Evolutionary conservation across 75 land plant genomes (phyloP), one percentile per base, ranked within the genome.

Genomic region (Selaginella moellendorffii): DNA sequence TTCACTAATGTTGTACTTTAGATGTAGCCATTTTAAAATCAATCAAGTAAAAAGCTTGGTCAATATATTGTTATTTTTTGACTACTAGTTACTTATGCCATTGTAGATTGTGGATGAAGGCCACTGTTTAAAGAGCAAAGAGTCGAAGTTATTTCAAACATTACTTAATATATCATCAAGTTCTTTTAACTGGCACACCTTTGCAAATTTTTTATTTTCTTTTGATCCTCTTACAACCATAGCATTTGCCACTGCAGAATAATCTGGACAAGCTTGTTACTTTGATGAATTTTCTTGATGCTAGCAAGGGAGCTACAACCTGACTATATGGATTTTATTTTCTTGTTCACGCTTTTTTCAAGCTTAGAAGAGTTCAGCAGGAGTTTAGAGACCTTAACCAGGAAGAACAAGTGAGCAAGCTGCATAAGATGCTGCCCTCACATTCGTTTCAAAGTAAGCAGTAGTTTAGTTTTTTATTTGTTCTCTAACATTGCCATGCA

Each of bases 231-330:
- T 14, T 36, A 21, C 59, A 8, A 12, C 17, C 14, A 17, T 36
- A 30, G 18, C 59, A 20, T 12, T 26, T 42, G 2, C 20, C 12
- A 8, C 30, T 25, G 65, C 97, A 95, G 99, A 95, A 89, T 68
- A 95, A 95, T 67, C 70, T 95, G 77, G 97, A 95, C 69, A 96
- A 95, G 79, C 82, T 95, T 53, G 89, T 95, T 69, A 89, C 84
- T 95, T 72, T 95, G 23, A 95, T 95, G 99, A 90, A 95, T 69
- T 95, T 95, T 71, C 96, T 95, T 69, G 99, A 89, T 79, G 85
- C 83, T 31, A 88, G 86, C 65, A 95, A 86, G 95, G 99, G 10
- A 14, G 21, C 14, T 36, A 36, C 46, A 5, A 36, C 5, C 46
- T 36, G 10, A n/a, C n/a, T n/a, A n/a, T n/a, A n/a, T n/a, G n/a